phyloP scores from a whole-genome alignment of 352 stramenopile species.

The Globisporangium uncinulatum region DNA sequence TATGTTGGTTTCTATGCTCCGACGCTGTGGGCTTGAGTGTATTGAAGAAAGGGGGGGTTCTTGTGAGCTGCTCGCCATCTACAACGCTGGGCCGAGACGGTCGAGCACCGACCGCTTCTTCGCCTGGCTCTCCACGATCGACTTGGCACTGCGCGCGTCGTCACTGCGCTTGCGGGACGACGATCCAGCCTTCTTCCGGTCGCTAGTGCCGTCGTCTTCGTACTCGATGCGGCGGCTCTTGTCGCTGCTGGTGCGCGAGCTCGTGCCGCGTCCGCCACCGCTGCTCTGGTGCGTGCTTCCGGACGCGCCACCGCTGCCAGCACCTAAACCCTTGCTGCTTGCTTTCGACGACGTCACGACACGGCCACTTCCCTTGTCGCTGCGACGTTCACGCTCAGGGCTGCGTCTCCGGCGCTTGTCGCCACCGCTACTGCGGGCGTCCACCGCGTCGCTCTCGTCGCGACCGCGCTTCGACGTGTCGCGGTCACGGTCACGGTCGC shows the following conservation, averaged over 20 bases:
- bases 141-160: constrained; percentile 27
- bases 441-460: constrained; percentile 13
- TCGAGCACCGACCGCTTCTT: constrained; percentile 86
- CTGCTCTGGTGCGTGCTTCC: not conserved
- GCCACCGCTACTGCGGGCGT: constrained; percentile 7
- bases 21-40: no score
- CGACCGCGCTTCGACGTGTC: constrained; percentile 26
- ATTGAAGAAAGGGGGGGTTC: no score
- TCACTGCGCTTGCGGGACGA: constrained; percentile 21
- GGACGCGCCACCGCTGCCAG: constrained; percentile 3
- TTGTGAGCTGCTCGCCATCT: constrained; percentile 4
- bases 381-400: constrained; percentile 11
- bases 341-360: constrained; percentile 39
- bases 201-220: constrained; percentile 31
- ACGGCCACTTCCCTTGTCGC: constrained; percentile 25
- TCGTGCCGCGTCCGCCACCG: constrained; percentile 21
- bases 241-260: constrained; percentile 17
- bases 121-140: constrained; percentile 43
- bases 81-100: constrained; percentile 70
- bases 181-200: constrained; percentile 16
- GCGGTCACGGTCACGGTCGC: constrained; percentile 8
- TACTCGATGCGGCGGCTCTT: constrained; percentile 53
- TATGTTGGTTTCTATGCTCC: no score
- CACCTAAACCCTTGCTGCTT: constrained; percentile 8
- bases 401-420: constrained; percentile 24